Conservation (phyloP, 2,329 filamentous ascomycete genomes). For the Fusarium hainanense region DNA sequence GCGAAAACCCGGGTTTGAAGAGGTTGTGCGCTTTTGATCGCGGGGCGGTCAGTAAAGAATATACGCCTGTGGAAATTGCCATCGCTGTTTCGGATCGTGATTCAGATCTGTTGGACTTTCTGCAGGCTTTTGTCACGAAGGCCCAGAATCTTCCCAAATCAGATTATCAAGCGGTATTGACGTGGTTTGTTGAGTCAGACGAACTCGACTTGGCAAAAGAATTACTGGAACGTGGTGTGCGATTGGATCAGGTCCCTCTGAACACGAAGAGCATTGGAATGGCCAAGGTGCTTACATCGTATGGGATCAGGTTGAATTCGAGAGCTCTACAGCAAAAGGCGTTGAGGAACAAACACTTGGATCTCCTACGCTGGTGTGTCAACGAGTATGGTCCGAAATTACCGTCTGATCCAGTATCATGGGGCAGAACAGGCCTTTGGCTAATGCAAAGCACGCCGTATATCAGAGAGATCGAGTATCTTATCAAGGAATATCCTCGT, state of each 20-base stretch:
- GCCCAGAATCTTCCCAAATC: not conserved
- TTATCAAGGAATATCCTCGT: constrained; percentile 14
- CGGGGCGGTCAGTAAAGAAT: accelerated
- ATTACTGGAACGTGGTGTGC: not conserved
- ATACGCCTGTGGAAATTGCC: constrained; percentile 4
- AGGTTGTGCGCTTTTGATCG: not conserved
- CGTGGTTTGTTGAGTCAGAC: not conserved
- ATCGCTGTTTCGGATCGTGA: not conserved
- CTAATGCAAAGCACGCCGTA: not conserved
- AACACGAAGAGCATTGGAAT: not conserved
- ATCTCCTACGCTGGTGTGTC: constrained; percentile 16
- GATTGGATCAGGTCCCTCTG: not conserved
- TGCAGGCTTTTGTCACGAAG: not conserved
- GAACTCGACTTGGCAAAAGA: not conserved
- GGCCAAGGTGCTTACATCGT: not conserved
- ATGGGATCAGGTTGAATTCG: not conserved
- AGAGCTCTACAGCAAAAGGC: not conserved
- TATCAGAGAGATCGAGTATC: not conserved
- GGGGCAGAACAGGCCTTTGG: not conserved
- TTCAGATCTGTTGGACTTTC: not conserved
- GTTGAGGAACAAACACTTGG: not conserved
- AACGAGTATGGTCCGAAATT: constrained; percentile 1
- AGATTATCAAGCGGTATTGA: not conserved
- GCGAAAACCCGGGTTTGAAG: not conserved
- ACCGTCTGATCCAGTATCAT: not conserved